Evolutionary conservation across 306 rosid species (phyloP), one percentile per base, ranked within the genome.

Genomic region (Sindora glabra): DNA sequence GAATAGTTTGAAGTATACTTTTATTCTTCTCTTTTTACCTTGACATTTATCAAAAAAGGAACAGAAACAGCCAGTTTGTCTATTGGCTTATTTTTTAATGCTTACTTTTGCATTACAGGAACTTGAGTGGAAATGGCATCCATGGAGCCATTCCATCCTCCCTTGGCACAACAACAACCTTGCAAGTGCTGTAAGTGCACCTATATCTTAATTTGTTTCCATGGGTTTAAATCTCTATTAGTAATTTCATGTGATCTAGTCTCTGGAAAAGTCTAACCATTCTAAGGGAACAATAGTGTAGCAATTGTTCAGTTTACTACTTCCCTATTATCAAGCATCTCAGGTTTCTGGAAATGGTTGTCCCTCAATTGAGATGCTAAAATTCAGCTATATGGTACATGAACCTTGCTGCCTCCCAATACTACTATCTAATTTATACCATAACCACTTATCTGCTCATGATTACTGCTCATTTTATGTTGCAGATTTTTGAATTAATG

Each of bases 101-200:
- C 46, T 40, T 32, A 26, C 48, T 14, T 56, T 23, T 48, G 34
- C 33, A 63, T 52, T 17, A 8, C 85, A 94, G 99, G 77, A 94
- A 94, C 72, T 77, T 94, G 77, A 89, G 99, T 74, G 95, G 95
- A 80, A 94, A 86, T 76, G 67, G 72, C 77, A 66, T 94, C 22
- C 84, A 37, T 14, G 99, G 99, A 45, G 64, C 71, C 58, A 84
- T 94, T 76, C 99, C 99, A 37, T 79, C 81, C 46, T 64, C 94
- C 4, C 86, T 94, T 47, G 97, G 99, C 73, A 69, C 67, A 29
- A 61, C 84, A 68, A 41, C 74, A 59, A 80, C 82, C 76, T 79
- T 94, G 71, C 67, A 86, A 89, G 82, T 69, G 34, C 53, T 94
- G 99, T 94, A 74, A 86, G 99, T 84, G 73, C 62, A 56, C 36